Conservation (phyloP, 1,139 yeast genomes). For the Taphrina deformans region DNA sequence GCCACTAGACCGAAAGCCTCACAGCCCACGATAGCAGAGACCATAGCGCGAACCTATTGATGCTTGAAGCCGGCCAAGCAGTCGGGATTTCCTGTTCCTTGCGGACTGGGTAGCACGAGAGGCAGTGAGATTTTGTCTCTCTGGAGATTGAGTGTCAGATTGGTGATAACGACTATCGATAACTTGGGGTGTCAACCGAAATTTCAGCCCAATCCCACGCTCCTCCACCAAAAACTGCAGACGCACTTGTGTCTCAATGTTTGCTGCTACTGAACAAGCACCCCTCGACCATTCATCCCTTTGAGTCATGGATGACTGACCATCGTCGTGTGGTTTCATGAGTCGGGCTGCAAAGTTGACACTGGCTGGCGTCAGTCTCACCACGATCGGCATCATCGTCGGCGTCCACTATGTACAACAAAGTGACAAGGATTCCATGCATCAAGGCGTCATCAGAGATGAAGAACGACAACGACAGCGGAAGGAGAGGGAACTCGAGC, state of each 20-base stretch:
- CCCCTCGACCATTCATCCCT: neutral
- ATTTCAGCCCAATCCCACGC: conserved; percentile 6
- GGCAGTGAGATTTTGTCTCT: too few relatives aligned
- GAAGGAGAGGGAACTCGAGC: conserved; percentile 38
- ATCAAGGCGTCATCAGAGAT: conserved; percentile 40
- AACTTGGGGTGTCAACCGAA: neutral
- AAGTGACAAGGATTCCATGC: conserved; percentile 38
- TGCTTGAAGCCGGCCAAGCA: too few relatives aligned
- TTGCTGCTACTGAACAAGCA: too few relatives aligned
- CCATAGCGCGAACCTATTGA: neutral
- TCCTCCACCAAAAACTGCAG: neutral
- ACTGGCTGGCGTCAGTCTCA: conserved; percentile 34
- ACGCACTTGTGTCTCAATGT: neutral
- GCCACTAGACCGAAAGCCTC: conserved; percentile 51
- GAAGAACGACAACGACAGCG: conserved; percentile 39
- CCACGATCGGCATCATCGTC: conserved; percentile 37
- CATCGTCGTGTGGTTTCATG: conserved; percentile 16
- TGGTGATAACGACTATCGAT: neutral
- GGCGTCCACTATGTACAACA: conserved; percentile 40
- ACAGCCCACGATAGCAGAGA: conserved; percentile 9
- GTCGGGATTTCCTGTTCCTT: neutral
- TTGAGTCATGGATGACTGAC: neutral
- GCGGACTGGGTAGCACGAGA: too few relatives aligned
- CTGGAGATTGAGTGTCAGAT: neutral
- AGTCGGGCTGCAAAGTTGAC: conserved; percentile 39